Evolutionary conservation across 176 grass and related monocot genomes (phyloP).

Genomic region (Oryza punctata): DNA sequence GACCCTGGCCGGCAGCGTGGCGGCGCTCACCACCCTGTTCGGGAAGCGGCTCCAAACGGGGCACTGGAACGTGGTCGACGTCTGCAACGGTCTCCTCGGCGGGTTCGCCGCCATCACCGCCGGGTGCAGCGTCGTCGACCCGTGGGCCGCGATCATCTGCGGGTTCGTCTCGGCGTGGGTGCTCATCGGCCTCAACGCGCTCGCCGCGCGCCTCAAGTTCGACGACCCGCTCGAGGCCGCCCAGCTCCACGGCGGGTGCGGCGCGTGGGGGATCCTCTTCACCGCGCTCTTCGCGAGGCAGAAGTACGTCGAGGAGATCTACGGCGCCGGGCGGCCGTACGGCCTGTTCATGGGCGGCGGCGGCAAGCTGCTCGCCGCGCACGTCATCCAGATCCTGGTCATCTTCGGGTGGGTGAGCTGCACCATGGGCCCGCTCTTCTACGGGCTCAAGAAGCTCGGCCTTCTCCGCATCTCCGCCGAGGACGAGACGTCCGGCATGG

Average conservation of each 20-base stretch:
- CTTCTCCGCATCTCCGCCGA: constrained; percentile 79
- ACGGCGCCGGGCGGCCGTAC: constrained; percentile 65
- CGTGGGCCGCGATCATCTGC: constrained; percentile 91
- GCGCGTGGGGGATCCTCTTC: constrained; percentile 91
- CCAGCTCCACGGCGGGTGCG: constrained; percentile 93
- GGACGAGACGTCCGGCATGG: constrained; percentile 91
- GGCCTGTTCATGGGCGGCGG: constrained; percentile 95
- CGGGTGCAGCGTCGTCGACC: constrained; percentile 88
- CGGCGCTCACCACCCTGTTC: constrained; percentile 88
- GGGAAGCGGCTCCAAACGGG: constrained; percentile 87
- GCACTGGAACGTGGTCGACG: constrained; percentile 93
- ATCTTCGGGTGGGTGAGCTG: constrained; percentile 74
- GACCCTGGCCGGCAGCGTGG: constrained; percentile 82
- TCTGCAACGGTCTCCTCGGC: constrained; percentile 93
- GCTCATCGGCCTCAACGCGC: constrained; percentile 77
- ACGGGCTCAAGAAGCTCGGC: constrained; percentile 53
- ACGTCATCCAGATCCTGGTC: constrained; percentile 72
- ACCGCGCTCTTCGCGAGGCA: constrained; percentile 72
- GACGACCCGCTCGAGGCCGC: constrained; percentile 96
- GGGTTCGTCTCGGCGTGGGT: constrained; percentile 95
- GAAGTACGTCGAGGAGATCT: constrained; percentile 84
- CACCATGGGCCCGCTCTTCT: constrained; percentile 91
- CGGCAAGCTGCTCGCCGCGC: constrained; percentile 67
- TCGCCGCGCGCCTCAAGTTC: constrained; percentile 75
- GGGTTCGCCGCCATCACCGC: constrained; percentile 93